phyloP scores from a whole-genome alignment of 139 green algal genomes.

The Spirogloea muscicola region DNA sequence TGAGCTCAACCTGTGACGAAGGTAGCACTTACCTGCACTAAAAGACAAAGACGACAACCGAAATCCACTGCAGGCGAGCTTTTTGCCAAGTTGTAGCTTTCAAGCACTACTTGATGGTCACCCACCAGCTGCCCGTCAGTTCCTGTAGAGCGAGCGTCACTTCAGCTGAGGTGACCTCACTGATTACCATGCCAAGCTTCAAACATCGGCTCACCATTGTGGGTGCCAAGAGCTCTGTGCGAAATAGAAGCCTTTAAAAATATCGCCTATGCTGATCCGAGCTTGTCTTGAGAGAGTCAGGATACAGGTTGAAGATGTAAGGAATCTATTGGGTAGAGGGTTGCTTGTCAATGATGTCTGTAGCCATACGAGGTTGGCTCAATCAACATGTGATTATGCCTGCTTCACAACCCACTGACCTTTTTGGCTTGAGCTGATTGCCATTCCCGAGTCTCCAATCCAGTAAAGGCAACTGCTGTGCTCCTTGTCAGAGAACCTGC shows the following conservation, averaged over 20 bases:
- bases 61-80: too few relatives aligned
- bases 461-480: constrained; percentile 25
- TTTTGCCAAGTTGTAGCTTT: too few relatives aligned
- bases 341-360: neutral
- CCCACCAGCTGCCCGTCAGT: too few relatives aligned
- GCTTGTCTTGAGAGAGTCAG: neutral
- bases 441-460: constrained; percentile 30
- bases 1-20: neutral
- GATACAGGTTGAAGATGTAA: neutral
- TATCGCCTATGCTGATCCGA: too few relatives aligned
- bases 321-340: neutral
- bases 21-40: neutral
- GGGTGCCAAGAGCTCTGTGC: too few relatives aligned
- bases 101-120: too few relatives aligned
- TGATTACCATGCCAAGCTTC: too few relatives aligned
- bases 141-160: too few relatives aligned
- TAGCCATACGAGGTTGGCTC: neutral
- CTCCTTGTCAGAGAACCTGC: neutral
- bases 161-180: too few relatives aligned
- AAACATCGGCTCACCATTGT: too few relatives aligned
- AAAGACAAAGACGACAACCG: neutral
- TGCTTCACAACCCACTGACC: neutral
- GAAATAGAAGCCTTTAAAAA: too few relatives aligned
- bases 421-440: neutral
- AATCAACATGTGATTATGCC: too few relatives aligned